Evolutionary conservation across 176 grass and related monocot species (phyloP), one percentile per base, ranked within the genome.

Genomic region (Bonia amplexicaulis): DNA sequence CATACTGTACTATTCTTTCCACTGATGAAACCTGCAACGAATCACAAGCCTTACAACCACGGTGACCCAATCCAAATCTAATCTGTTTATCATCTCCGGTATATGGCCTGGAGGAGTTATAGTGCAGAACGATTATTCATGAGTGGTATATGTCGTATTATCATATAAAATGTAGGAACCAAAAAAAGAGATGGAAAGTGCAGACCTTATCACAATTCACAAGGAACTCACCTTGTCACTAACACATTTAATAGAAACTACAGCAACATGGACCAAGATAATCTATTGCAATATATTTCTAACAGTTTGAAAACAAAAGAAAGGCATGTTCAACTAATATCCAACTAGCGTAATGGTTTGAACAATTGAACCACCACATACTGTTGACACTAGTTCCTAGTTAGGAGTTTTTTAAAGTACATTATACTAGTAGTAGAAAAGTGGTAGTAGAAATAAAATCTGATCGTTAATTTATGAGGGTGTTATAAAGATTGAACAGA

Each of bases 31-130:
- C 52, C 12, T 81, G 44, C 63, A 76, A 72, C 11, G 23, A 63
- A 62, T 72, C 39, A 71, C 14, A 26, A 39, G 37, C 79, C 79
- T 68, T 90, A 73, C 84, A 78, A 60, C 47, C 1, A 7, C 5
- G 13, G 73, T 57, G 40, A 68, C 57, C 84, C 73, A 82, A 86
- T 66, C 71, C 78, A 73, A 54, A 82, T 78, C 73, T 49, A 29
- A 78, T 90, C 39, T 59, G 13, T 82, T 72, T 86, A 65, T 71
- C 53, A 1, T 45, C n/a, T 77, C 9, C 9, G 39, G 48, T 66
- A 55, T 40, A 72, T 29, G 88, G 83, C 37, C 23, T 35, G 39
- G 55, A 82, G 40, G 37, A 86, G 26, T 48, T 40, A 25, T 66
- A 22, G 59, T 29, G 66, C 60, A 71, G 76, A 84, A 84, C 45